Evolutionary conservation across 495 filamentous ascomycete species (phyloP).

Genomic region (Penicillium malachiteum): DNA sequence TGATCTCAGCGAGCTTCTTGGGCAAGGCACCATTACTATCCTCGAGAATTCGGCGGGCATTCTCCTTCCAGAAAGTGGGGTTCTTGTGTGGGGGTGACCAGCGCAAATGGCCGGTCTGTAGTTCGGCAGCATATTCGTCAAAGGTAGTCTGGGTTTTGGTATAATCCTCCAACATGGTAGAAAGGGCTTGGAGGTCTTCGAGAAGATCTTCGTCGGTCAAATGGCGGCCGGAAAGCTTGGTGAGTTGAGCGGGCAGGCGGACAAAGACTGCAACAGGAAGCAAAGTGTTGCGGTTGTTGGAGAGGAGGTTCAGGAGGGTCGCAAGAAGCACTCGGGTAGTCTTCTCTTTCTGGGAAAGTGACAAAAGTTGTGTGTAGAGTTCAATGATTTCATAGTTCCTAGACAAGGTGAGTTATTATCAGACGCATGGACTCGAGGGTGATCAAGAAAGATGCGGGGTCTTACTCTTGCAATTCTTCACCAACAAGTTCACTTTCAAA

Average conservation of each 20-base stretch:
- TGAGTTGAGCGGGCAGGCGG: slow-evolving; percentile 75
- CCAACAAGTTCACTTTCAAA: slow-evolving; percentile 86
- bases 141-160: slow-evolving; percentile 96
- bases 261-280: slow-evolving; percentile 80
- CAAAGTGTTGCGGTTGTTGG: slow-evolving; percentile 69
- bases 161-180: slow-evolving; percentile 83
- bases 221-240: slow-evolving; percentile 79
- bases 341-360: slow-evolving; percentile 95
- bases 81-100: slow-evolving; percentile 96
- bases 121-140: slow-evolving; percentile 89
- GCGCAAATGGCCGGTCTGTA: slow-evolving; percentile 83
- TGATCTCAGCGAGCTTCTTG: slow-evolving; percentile 81
- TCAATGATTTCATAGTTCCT: slow-evolving; percentile 91
- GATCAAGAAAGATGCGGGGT: background rate
- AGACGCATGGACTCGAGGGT: background rate
- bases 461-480: slow-evolving; percentile 80
- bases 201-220: slow-evolving; percentile 85
- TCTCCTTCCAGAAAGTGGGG: slow-evolving; percentile 88
- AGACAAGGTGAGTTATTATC: background rate
- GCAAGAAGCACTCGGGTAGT: slow-evolving; percentile 89
- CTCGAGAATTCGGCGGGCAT: slow-evolving; percentile 89
- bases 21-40: slow-evolving; percentile 74
- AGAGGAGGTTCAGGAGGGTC: slow-evolving; percentile 81
- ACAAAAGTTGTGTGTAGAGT: slow-evolving; percentile 84
- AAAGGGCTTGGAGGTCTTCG: slow-evolving; percentile 76